Base-by-base conservation (phyloP, 768 basidiomycete species). In the Mycena kentingensis region DNA sequence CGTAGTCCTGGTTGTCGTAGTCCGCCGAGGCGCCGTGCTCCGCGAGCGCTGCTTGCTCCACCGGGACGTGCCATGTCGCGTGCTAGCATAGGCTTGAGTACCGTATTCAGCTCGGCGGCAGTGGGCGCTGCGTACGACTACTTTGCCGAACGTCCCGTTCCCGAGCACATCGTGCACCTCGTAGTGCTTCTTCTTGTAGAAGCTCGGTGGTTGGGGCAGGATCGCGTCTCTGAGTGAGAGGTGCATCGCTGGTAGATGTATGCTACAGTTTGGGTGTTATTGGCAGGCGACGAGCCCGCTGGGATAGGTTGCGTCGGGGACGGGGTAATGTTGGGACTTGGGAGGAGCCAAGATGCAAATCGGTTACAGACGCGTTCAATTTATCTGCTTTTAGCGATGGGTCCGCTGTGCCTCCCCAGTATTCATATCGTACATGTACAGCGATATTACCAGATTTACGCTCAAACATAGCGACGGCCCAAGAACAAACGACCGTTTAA, bases 71-170 rank as follows among this genome's bases (percentile, higher is more conserved):
- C 88, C 88, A 91, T 39, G 85, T 88, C 31, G 88, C 87, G 67
- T 73, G 76, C 88, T 90, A 49, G 22, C 19, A 37, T 15, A 19
- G 5, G 15, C 31, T 25, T 35, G 21, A 28, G 34, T n/a, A 13
- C 46, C 27, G 37, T 37, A 57, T 28, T 44, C 25, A 28, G 41
- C 37, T 10, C 4, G 25, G 22, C 31, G 24, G 11, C 16, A 27
- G 32, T 32, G 41, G 43, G n/a, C 49, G 38, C 22, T 32, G 65
- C 65, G 48, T 63, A 90, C 88, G 68, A 93, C 78, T 42, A 98
- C 96, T 66, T 92, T 91, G 22, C 94, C 94, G 70, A 96, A 97
- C 0, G 92, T 85, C 3, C 94, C 94, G 13, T 79, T 78, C 4
- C 94, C 94, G 4, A 95, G 74, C 4, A 84, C 76, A 25, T 86